A percentile compares a stretch with the other conserved stretches of the same genome.
These are phyloP conservation scores for Debaryomyces psychrophilus DNA, from an alignment of 1,139 yeast genomes.

Conservation along the genomic window DNA sequence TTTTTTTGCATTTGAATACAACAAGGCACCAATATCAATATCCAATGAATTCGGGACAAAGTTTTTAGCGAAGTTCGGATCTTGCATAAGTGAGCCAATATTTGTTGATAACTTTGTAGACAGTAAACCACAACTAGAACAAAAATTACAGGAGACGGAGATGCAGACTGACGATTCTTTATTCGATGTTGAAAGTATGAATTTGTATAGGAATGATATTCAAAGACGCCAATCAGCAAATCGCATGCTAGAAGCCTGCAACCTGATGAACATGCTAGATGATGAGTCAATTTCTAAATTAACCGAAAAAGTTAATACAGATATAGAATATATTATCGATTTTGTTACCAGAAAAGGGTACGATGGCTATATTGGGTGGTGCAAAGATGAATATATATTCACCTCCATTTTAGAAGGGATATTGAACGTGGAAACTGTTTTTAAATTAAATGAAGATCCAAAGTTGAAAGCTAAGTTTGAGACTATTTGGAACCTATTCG, in stretches of 20 bases:
- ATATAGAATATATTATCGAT: not conserved
- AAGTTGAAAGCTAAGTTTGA: not conserved
- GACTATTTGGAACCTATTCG: not conserved
- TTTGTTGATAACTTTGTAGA: slow-evolving; percentile 6
- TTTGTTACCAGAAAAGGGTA: slow-evolving; percentile 6
- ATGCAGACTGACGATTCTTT: slow-evolving; percentile 16
- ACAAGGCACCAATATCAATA: slow-evolving; percentile 1
- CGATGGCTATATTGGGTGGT: slow-evolving; percentile 27
- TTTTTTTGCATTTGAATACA: slow-evolving; percentile 21
- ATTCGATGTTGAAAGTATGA: slow-evolving; percentile 38
- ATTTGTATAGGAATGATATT: slow-evolving; percentile 31
- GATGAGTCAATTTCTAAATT: not conserved
- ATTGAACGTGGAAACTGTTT: slow-evolving; percentile 5
- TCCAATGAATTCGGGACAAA: not conserved
- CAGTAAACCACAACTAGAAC: slow-evolving; percentile 7
- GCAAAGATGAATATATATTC: slow-evolving; percentile 19
- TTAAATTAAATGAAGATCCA: not conserved
- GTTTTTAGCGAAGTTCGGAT: slow-evolving; percentile 1
- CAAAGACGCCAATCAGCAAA: slow-evolving; percentile 10
- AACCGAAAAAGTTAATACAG: not conserved
- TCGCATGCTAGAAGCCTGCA: slow-evolving; percentile 10
- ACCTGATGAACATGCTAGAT: not conserved
- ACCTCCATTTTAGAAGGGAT: slow-evolving; percentile 13
- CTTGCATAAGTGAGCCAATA: not conserved
- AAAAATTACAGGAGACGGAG: slow-evolving; percentile 6